These are phyloP conservation scores for Thelonectria olida DNA, from an alignment of 2,329 filamentous ascomycete genomes.

Conservation along the genomic window DNA sequence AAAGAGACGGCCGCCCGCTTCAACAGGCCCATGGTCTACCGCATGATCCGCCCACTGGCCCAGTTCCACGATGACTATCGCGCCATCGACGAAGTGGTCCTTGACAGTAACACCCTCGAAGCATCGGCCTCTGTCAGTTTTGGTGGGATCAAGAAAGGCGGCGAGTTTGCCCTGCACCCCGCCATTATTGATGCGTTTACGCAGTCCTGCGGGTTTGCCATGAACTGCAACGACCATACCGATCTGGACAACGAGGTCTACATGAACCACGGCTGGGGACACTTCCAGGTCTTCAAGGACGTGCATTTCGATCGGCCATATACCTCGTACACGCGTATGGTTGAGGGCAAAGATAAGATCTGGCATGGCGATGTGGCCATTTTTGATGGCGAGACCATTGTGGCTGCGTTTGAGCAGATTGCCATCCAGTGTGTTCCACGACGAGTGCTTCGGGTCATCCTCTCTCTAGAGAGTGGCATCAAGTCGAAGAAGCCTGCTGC, in stretches of 20 bases:
- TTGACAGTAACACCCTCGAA: conserved; percentile 31
- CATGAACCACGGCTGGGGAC: conserved; percentile 36
- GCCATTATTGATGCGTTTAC: conserved; percentile 34
- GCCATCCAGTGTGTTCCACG: conserved; percentile 40
- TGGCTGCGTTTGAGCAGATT: conserved; percentile 44
- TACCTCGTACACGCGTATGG: conserved; percentile 30
- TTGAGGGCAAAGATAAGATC: conserved; percentile 22
- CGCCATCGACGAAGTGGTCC: conserved; percentile 30
- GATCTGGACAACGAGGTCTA: conserved; percentile 31
- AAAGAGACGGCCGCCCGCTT: conserved; percentile 26
- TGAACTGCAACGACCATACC: conserved; percentile 35
- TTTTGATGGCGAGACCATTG: conserved; percentile 61
- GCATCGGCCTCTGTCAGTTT: conserved; percentile 29
- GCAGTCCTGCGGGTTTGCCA: conserved; percentile 33
- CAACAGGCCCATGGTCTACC: conserved; percentile 35
- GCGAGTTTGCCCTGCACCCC: conserved; percentile 31
- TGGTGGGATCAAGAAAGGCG: conserved; percentile 26
- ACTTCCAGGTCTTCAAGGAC: conserved; percentile 28
- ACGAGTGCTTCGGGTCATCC: conserved; percentile 30
- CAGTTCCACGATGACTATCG: conserved; percentile 36
- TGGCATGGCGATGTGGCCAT: conserved; percentile 60
- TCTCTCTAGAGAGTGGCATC: conserved; percentile 29
- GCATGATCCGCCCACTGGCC: conserved; percentile 30
- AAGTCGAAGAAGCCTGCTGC: conserved; percentile 15
- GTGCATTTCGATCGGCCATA: conserved; percentile 34